Conservation (phyloP, 1,139 yeast genomes). For the Arxiozyma heterogenica region DNA sequence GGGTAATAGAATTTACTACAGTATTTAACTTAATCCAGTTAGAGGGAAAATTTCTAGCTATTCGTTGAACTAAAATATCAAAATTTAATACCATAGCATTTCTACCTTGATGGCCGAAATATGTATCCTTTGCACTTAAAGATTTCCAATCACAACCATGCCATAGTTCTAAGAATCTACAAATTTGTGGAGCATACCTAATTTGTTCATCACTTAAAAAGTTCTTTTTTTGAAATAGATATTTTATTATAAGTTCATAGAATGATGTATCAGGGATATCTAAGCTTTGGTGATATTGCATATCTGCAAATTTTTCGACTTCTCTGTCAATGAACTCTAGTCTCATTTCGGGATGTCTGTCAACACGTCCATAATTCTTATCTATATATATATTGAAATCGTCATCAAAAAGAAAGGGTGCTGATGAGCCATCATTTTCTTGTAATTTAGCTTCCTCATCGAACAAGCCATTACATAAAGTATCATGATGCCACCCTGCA, state of each 20-base stretch:
- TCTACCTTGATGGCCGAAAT: conserved; percentile 64
- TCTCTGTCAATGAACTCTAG: conserved; percentile 46
- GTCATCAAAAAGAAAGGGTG: conserved; percentile 38
- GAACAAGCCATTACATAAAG: conserved; percentile 56
- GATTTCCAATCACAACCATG: conserved; percentile 62
- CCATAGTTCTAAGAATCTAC: conserved; percentile 64
- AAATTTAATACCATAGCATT: conserved; percentile 57
- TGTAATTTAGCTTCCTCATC: conserved; percentile 39
- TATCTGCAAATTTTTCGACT: conserved; percentile 50
- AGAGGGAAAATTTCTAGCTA: conserved; percentile 36
- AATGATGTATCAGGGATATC: conserved; percentile 44
- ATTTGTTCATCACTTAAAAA: conserved; percentile 47
- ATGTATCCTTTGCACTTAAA: conserved; percentile 59
- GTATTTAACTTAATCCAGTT: conserved; percentile 37
- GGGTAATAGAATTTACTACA: conserved; percentile 40
- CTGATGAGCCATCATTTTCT: conserved; percentile 3
- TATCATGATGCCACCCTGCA: conserved; percentile 87
- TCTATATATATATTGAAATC: conserved; percentile 31
- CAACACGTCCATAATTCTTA: conserved; percentile 28
- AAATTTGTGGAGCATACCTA: conserved; percentile 40
- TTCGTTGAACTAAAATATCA: conserved; percentile 40
- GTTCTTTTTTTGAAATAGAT: conserved; percentile 38
- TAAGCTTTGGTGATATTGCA: conserved; percentile 42
- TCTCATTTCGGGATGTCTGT: conserved; percentile 29
- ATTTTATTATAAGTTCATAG: conserved; percentile 39